phyloP scores from a whole-genome alignment of 169 alveolate genomes.

The Plasmodium fragile region DNA sequence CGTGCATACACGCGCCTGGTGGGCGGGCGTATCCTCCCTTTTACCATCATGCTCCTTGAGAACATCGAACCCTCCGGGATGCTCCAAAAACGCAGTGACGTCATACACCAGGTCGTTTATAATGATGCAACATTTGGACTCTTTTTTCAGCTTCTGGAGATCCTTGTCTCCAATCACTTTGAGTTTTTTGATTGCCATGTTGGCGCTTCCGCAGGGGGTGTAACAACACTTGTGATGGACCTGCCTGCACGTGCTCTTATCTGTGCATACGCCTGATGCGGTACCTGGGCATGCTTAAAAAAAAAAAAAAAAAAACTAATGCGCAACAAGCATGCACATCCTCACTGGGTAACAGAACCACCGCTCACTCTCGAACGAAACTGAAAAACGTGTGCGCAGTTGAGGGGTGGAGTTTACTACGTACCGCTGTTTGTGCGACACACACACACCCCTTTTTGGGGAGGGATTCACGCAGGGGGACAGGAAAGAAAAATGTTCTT shows the following conservation, averaged over 20 bases:
- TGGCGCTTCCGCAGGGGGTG: background rate
- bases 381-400: background rate
- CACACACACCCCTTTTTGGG: background rate
- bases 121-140: conserved; percentile 60
- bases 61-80: conserved; percentile 73
- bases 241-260: background rate
- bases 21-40: background rate
- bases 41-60: conserved; percentile 61
- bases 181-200: conserved; percentile 32
- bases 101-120: conserved; percentile 68
- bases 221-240: background rate
- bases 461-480: background rate
- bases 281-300: background rate
- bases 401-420: background rate
- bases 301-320: background rate
- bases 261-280: background rate
- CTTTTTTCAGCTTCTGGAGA: conserved; percentile 22
- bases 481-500: background rate
- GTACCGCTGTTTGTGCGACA: background rate
- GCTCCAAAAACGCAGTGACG: conserved; percentile 70
- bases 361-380: background rate
- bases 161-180: conserved; percentile 49
- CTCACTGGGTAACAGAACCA: background rate
- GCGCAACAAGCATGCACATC: background rate
- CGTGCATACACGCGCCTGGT: background rate